These are phyloP conservation scores for Chrysoporthe deuterocubensis DNA, from an alignment of 2,329 filamentous ascomycete genomes.

Conservation along the genomic window DNA sequence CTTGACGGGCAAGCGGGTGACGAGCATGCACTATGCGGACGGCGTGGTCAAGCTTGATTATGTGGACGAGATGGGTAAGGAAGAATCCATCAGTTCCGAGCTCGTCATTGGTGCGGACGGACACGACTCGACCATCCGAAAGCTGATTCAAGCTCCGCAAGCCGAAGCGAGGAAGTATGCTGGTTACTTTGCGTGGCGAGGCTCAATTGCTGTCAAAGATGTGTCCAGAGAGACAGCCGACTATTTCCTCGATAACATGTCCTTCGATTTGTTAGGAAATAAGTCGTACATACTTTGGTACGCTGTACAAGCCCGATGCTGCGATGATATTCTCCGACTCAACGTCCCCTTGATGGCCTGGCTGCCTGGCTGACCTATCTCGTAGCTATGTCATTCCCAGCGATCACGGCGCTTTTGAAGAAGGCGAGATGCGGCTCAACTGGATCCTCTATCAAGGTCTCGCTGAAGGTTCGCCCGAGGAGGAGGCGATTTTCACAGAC, in stretches of 20 bases:
- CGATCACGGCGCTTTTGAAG: slow-evolving; percentile 42
- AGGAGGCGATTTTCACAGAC: slow-evolving; percentile 50
- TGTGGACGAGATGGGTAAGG: slow-evolving; percentile 32
- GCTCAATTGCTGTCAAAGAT: slow-evolving; percentile 31
- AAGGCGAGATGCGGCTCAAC: slow-evolving; percentile 48
- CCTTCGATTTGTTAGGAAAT: slow-evolving; percentile 26
- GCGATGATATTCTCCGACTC: neutral
- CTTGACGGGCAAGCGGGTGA: slow-evolving; percentile 33
- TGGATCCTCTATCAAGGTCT: slow-evolving; percentile 53
- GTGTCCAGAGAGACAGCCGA: slow-evolving; percentile 31
- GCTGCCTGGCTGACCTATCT: neutral
- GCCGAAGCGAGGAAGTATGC: slow-evolving; percentile 31
- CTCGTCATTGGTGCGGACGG: slow-evolving; percentile 40
- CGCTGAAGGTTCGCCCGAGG: slow-evolving; percentile 41
- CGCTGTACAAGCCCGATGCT: slow-evolving; percentile 4
- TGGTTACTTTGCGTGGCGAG: slow-evolving; percentile 38
- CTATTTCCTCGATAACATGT: slow-evolving; percentile 30
- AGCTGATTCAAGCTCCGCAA: slow-evolving; percentile 31
- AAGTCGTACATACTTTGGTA: slow-evolving; percentile 34
- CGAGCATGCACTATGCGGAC: slow-evolving; percentile 25
- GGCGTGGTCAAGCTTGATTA: slow-evolving; percentile 30
- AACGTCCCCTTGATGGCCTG: neutral
- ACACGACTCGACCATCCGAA: slow-evolving; percentile 36
- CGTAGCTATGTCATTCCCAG: slow-evolving; percentile 49
- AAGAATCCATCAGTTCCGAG: slow-evolving; percentile 41